Conservation (phyloP, 805 yeast genomes). For the Candida xyloterini region DNA sequence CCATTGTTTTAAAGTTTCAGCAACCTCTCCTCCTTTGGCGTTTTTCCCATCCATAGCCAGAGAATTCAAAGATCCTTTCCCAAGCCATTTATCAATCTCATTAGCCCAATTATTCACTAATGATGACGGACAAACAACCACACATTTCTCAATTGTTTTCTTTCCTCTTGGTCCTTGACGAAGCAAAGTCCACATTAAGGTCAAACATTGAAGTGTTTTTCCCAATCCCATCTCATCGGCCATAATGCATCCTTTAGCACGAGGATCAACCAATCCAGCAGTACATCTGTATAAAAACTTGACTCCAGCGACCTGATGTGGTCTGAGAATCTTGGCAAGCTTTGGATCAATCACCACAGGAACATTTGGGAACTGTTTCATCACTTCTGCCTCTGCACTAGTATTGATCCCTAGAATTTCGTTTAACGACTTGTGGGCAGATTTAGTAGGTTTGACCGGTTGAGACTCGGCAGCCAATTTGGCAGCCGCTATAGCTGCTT, state of each 20-base stretch:
- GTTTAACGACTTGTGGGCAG: constrained; percentile 63
- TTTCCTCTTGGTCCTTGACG: constrained; percentile 85
- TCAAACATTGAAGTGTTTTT: constrained; percentile 83
- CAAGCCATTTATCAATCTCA: constrained; percentile 92
- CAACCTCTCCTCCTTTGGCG: constrained; percentile 62
- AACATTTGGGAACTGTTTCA: constrained; percentile 68
- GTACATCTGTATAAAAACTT: constrained; percentile 87
- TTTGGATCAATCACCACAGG: constrained; percentile 95
- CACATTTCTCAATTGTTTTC: constrained; percentile 81
- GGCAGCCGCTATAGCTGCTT: constrained; percentile 8
- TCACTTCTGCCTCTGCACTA: constrained; percentile 44
- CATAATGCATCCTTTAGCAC: constrained; percentile 95
- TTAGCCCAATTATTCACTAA: constrained; percentile 96
- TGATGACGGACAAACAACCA: constrained; percentile 93
- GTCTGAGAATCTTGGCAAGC: constrained; percentile 78
- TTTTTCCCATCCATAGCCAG: constrained; percentile 90
- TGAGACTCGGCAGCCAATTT: constrained; percentile 16
- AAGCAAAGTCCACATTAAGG: constrained; percentile 88
- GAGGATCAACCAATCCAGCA: constrained; percentile 75
- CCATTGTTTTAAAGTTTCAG: constrained; percentile 73
- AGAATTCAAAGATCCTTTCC: constrained; percentile 84
- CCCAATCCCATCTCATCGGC: constrained; percentile 98
- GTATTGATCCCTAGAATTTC: constrained; percentile 75
- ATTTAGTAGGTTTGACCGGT: constrained; percentile 25
- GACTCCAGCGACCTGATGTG: constrained; percentile 96